Evolutionary conservation across 139 green algal genomes (phyloP).

Genomic region (Coelastrella sp.): DNA sequence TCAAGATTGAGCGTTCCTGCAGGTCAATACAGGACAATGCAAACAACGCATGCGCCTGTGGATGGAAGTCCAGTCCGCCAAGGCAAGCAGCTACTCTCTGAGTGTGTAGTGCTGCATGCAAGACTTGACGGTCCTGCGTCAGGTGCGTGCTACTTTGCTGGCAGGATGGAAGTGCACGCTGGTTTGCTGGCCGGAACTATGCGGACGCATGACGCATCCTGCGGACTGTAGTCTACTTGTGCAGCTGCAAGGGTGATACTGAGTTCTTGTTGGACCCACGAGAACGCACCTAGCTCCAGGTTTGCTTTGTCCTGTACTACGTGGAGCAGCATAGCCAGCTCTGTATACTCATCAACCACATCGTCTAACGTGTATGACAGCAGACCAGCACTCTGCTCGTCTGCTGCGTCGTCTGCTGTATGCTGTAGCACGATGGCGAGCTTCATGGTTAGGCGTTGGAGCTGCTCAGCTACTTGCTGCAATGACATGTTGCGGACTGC

Average conservation of each 20-base stretch:
- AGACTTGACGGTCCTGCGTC: no score
- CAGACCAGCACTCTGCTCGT: neutral
- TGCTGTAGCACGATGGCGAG: neutral
- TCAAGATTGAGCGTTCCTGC: neutral
- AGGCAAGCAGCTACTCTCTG: no score
- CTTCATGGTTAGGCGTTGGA: neutral
- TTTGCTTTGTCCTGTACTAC: slow-evolving; percentile 5
- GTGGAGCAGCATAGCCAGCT: slow-evolving; percentile 18
- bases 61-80: no score
- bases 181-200: no score
- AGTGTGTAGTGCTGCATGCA: no score
- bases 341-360: slow-evolving; percentile 1
- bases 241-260: no score
- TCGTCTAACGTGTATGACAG: neutral
- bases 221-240: no score
- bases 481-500: neutral
- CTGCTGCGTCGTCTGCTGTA: neutral
- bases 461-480: neutral
- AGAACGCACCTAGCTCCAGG: neutral
- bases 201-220: no score
- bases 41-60: no score
- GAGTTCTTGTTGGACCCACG: neutral
- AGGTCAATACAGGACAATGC: neutral
- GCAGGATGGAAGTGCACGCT: no score
- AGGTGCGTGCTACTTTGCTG: no score